Evolutionary conservation across 768 basidiomycete genomes (phyloP).

Genomic region (Leccinum broughii): DNA sequence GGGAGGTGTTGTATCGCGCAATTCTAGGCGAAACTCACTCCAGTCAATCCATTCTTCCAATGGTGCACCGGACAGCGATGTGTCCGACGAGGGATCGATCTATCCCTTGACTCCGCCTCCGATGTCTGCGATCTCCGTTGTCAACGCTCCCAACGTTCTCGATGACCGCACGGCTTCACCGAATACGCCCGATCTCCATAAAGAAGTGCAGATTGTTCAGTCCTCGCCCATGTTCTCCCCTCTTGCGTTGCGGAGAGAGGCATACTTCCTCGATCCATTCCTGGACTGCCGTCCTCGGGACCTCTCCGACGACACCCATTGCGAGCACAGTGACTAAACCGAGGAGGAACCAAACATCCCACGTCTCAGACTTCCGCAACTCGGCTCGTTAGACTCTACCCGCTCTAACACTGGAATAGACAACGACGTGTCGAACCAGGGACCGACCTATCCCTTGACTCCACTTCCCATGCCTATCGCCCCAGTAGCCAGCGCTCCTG

Average conservation of each 20-base stretch:
- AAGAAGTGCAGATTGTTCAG: neutral
- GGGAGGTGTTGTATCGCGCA: neutral
- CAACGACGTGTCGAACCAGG: conserved; percentile 5
- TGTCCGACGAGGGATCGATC: conserved; percentile 8
- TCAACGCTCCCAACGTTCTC: neutral
- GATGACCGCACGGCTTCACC: neutral
- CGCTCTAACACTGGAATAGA: neutral
- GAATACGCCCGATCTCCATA: neutral
- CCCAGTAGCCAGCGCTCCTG: neutral
- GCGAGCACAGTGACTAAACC: neutral
- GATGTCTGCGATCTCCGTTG: neutral
- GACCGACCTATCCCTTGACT: conserved; percentile 8
- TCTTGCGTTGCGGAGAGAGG: neutral
- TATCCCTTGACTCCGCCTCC: conserved; percentile 14
- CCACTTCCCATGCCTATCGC: neutral
- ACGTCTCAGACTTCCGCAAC: neutral
- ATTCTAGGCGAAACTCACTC: neutral
- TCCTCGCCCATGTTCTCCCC: neutral
- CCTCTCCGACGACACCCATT: conserved; percentile 9
- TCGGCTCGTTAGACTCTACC: conserved; percentile 1
- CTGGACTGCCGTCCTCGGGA: conserved; percentile 8
- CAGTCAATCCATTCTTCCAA: neutral
- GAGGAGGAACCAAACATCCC: neutral
- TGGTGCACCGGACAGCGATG: conserved; percentile 1
- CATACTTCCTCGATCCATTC: neutral